Evolutionary conservation across 176 grass and related monocot species (phyloP), one percentile per base, ranked within the genome.

Genomic region (Lolium multiflorum): DNA sequence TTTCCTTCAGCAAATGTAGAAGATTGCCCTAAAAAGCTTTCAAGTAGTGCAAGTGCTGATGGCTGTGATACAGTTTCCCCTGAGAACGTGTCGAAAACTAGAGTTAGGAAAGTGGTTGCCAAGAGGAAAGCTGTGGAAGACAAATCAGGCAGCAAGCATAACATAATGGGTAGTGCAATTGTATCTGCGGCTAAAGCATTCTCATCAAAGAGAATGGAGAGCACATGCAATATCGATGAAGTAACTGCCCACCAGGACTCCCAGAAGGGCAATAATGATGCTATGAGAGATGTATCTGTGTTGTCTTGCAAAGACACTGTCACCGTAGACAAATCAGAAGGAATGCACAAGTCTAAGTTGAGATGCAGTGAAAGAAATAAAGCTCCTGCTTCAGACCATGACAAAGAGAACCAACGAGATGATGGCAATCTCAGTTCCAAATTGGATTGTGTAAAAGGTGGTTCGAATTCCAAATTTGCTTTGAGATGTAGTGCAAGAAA

Each of bases 361-460:
- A 82, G 69, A 81, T 78, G 74, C 56, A 88, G 74, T 71, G 89
- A 74, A 86, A 89, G 85, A 56, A 84, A 85, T 84, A 81, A 81
- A 68, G 65, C 26, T 84, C 41, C 41, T 56, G 78, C n/a, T 78
- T 85, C 77, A 44, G 85, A 90, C 56, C 75, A 82, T 73, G 91
- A 78, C 87, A 95, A 93, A 67, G 93, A 95, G 73, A 95, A 93
- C 76, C 89, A 17, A 17, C 79, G 84, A 54, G 79, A 64, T 16
- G 7, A 41, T 84, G 62, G 28, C 59, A 52, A 73, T 78, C 46
- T 86, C 11, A 78, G 38, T 51, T 90, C 55, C 78, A 83, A 88
- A 77, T 43, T 57, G 55, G 80, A 72, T 18, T 6, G 10, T 50
- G n/a, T 55, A 79, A 59, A 68, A 68, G 48, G 14, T 31, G 79